phyloP scores from a whole-genome alignment of 148 eudicot species.

The Amaranthus palmeri region DNA sequence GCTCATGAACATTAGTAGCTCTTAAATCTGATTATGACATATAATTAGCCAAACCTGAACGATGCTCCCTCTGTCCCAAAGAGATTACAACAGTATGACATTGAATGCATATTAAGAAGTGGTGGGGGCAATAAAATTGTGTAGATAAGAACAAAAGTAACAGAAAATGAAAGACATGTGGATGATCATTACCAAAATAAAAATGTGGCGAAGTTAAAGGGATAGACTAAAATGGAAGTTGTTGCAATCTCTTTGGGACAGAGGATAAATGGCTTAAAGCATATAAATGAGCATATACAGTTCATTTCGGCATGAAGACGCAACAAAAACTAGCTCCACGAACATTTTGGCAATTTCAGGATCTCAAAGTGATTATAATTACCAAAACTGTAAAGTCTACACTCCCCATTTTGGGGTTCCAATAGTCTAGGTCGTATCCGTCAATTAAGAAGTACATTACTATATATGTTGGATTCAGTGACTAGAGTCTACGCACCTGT shows the following conservation, averaged over 20 bases:
- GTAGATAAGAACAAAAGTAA: too few relatives aligned
- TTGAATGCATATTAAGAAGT: too few relatives aligned
- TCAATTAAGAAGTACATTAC: not conserved
- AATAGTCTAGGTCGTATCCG: not conserved
- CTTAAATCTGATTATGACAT: not conserved
- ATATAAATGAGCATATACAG: not conserved
- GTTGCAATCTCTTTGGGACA: too few relatives aligned
- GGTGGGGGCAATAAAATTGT: too few relatives aligned
- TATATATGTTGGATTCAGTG: not conserved
- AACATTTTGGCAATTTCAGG: not conserved
- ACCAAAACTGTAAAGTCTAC: not conserved
- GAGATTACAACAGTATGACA: too few relatives aligned
- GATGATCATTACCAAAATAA: too few relatives aligned
- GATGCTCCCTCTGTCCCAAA: too few relatives aligned
- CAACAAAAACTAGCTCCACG: not conserved
- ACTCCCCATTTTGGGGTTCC: not conserved
- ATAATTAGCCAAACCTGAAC: not conserved
- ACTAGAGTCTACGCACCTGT: conserved; percentile 40
- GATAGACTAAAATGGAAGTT: too few relatives aligned
- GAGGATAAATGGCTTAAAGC: not conserved
- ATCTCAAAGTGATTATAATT: not conserved
- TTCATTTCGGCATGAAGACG: not conserved
- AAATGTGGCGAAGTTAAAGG: too few relatives aligned
- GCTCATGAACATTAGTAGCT: not conserved
- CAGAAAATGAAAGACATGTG: too few relatives aligned